Base-by-base conservation (phyloP, 75 land plant species). In the Picea sitchensis region DNA sequence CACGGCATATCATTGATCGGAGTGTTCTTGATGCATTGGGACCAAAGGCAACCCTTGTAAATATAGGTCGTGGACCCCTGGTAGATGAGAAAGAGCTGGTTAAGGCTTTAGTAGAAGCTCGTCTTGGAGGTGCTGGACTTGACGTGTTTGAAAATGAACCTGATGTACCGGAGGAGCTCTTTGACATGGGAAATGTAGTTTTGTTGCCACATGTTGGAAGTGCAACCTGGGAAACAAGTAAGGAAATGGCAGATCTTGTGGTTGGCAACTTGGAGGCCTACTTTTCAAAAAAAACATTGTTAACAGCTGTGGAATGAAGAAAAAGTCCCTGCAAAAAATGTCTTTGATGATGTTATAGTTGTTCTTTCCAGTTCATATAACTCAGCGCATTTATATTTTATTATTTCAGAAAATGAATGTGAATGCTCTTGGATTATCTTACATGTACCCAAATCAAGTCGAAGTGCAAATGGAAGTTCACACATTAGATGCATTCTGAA, bases 111-210 rank as follows among this genome's bases (percentile, higher is more conserved):
- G 41, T 80, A 17, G 88, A 86, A 59, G 69, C 58, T 21, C 72
- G 88, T 41, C 76, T 86, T n/a, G 88, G 87, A 59, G 88, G 82
- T 41, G 88, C 88, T 77, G 88, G 88, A 56, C 67, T 86, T 69
- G 88, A 86, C 61, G 88, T 86, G 51, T 86, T 81, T 78, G 88
- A 86, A 59, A 81, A 76, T 30, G 88, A 86, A 77, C 88, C 88
- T 20, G 76, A 84, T 58, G 88, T 85, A 56, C 88, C 88, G 8
- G 65, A 81, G 59, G 83, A 86, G 76, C 80, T 86, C 32, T 77
- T 82, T 69, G 61, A 73, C 38, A 65, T 86, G 88, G 88, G 85
- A 44, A 86, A 86, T 73, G 88, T 86, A 2, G 88, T 86, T 23
- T 59, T 86, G 57, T 77, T 72, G 61, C 88, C 88, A 18, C 88